phyloP scores from a whole-genome alignment of 306 rosid genomes.

The Vigna reflexopilosa region DNA sequence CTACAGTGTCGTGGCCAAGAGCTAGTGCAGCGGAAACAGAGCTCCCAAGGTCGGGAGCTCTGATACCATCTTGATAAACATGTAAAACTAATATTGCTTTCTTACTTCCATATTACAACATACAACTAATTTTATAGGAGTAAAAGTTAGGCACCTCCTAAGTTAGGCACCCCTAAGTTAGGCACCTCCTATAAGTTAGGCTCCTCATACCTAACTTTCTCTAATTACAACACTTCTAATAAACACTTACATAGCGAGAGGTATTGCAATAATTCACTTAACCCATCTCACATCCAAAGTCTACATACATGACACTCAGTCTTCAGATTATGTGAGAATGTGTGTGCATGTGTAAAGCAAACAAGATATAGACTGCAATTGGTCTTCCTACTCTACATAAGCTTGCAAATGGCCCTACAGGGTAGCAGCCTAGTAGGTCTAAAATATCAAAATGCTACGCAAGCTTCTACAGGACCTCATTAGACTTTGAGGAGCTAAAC shows the following conservation, averaged over 20 bases:
- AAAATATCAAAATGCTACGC: constrained; percentile 4
- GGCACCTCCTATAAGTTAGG: no score
- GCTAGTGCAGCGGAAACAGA: no score
- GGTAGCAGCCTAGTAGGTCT: neutral
- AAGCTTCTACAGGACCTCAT: neutral
- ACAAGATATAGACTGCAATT: constrained; percentile 11
- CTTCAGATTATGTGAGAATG: neutral
- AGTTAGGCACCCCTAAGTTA: no score
- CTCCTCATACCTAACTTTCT: no score
- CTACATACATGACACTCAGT: constrained; percentile 28
- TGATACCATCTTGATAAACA: no score
- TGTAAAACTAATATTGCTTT: no score
- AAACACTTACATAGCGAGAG: constrained; percentile 23
- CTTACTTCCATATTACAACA: no score
- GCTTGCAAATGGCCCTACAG: constrained; percentile 3
- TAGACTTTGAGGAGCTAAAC: constrained; percentile 20
- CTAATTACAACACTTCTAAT: neutral
- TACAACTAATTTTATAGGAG: no score
- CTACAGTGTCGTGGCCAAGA: no score
- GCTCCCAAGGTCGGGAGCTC: no score
- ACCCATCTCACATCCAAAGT: constrained; percentile 20
- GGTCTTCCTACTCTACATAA: constrained; percentile 6
- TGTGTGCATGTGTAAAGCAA: neutral
- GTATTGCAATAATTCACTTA: neutral
- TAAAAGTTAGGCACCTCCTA: no score